Conservation (phyloP, 345 rosid species). For the Linum usitatissimum region DNA sequence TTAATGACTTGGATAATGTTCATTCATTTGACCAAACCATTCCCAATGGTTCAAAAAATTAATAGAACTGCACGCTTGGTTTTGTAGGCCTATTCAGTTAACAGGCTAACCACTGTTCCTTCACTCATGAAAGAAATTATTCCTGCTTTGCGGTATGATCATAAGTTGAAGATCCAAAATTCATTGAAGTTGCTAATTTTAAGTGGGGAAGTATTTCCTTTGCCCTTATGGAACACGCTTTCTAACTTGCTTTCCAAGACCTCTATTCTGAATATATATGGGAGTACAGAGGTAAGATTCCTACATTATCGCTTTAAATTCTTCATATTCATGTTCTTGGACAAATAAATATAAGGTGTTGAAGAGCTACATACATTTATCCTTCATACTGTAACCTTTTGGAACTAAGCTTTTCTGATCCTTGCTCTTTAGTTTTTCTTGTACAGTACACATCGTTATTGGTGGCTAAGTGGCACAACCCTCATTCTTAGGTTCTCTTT, state of each 20-base stretch:
- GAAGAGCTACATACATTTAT: neutral
- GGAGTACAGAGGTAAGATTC: constrained; percentile 83
- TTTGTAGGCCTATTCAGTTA: constrained; percentile 62
- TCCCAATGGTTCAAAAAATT: constrained; percentile 2
- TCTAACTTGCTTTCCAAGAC: constrained; percentile 51
- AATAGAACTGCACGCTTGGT: neutral
- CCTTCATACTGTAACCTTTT: neutral
- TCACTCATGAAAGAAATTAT: constrained; percentile 65
- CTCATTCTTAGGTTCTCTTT: too few relatives aligned
- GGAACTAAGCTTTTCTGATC: neutral
- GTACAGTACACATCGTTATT: neutral
- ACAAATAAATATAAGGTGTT: neutral
- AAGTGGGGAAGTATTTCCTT: constrained; percentile 76
- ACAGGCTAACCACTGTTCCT: constrained; percentile 72
- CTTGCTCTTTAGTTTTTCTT: neutral
- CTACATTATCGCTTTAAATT: constrained; percentile 6
- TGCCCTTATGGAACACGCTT: constrained; percentile 72
- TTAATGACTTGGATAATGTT: too few relatives aligned
- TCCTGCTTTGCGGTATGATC: constrained; percentile 51
- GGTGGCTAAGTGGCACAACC: neutral
- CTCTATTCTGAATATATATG: constrained; percentile 71
- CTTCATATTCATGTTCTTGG: neutral
- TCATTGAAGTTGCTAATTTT: constrained; percentile 66
- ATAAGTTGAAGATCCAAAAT: constrained; percentile 22
- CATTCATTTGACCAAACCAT: neutral